Evolutionary conservation across 345 rosid genomes (phyloP).

Genomic region (Passiflora organensis): DNA sequence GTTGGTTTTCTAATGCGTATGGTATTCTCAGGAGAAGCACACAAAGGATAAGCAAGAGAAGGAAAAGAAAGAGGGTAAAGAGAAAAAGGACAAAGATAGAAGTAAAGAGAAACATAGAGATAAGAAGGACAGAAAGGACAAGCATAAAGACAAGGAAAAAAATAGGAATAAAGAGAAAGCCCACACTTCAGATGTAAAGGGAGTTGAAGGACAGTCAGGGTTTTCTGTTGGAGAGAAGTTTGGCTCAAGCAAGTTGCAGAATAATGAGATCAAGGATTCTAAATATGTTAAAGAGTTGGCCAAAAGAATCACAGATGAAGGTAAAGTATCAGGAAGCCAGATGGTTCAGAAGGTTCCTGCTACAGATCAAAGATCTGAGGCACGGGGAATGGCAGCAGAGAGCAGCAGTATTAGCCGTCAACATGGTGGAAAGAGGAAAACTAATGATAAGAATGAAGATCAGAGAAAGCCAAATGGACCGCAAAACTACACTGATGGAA

Average conservation of each 20-base stretch:
- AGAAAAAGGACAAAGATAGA: conserved; percentile 49
- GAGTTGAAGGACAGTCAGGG: conserved; percentile 18
- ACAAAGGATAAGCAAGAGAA: conserved; percentile 50
- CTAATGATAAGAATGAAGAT: conserved; percentile 30
- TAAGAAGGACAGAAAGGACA: conserved; percentile 42
- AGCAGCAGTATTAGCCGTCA: conserved; percentile 9
- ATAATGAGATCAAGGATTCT: conserved; percentile 32
- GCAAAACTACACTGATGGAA: conserved; percentile 17
- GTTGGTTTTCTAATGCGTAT: conserved; percentile 3
- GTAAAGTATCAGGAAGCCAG: conserved; percentile 40
- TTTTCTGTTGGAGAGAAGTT: conserved; percentile 22
- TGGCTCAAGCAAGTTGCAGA: conserved; percentile 25
- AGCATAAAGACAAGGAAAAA: too few species aligned
- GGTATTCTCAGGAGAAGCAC: conserved; percentile 42
- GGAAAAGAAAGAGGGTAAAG: conserved; percentile 46
- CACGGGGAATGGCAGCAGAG: conserved; percentile 21
- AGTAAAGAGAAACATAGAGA: conserved; percentile 46
- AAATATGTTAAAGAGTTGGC: conserved; percentile 45
- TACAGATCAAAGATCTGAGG: conserved; percentile 24
- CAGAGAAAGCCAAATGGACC: conserved; percentile 25
- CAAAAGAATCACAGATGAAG: conserved; percentile 45
- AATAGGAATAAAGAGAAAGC: conserved; percentile 35
- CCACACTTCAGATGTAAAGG: conserved; percentile 29
- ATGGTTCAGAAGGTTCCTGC: conserved; percentile 28
- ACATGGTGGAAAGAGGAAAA: conserved; percentile 25